Base-by-base conservation (phyloP, 2,329 filamentous ascomycete genomes). In the Colletotrichum sp. region DNA sequence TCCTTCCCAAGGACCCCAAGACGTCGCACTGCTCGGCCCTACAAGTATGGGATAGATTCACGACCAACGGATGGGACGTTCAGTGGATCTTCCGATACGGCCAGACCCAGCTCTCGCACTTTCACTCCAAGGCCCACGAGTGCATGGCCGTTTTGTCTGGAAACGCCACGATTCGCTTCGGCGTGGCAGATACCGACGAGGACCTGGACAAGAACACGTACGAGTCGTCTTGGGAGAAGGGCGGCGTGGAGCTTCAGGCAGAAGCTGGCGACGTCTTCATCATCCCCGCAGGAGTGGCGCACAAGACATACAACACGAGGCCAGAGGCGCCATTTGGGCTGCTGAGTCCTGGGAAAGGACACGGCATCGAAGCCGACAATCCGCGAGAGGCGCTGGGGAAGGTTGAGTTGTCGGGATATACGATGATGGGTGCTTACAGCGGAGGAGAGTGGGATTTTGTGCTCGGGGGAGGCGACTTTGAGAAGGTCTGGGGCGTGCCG, bases 31-130 rank as follows among this genome's bases (percentile, higher is more conserved):
- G 81, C 71, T 78, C 78, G 24, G 75, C 84, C 9, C 76, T 75
- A 16, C 77, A 83, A 5, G 82, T 88, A 24, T 85, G 88, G 81
- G 84, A 89, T 69, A 82, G 86, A 18, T 89, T 90, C 79, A 78
- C 82, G 2, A 76, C 79, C 26, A 90, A 92, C 77, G 87, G 83
- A 30, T 92, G 90, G 90, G 79, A 87, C 36, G 85, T 86, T 0
- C 86, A 90, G 75, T 92, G 90, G 90, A 88, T 92, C 65, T 89
- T 88, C 77, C 88, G 90, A 44, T 93, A 92, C 80, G 88, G 89
- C 2, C 81, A 83, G 8, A 90, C 89, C 0, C 90, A 92, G 72
- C 67, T 80, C 15, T 90, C 90, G 0, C 91, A 92, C 81, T 92
- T 91, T 78, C 91, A 92, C 81, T 89, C 88, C 4, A 79, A 81